Conservation (phyloP, 75 land plant species). For the Larix kaempferi region DNA sequence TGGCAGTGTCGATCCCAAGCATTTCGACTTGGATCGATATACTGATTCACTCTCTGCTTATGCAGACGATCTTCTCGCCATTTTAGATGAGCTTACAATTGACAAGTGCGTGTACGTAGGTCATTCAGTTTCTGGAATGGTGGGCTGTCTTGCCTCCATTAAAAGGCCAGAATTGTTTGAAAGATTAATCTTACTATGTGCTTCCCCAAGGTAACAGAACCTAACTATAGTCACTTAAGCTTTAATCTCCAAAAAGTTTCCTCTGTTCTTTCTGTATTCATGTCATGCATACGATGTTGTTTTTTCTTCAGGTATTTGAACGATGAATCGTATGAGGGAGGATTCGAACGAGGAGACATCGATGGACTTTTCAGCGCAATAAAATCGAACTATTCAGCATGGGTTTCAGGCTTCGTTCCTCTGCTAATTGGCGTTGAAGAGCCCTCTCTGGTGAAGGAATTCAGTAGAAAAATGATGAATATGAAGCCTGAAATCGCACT, state of each 20-base stretch:
- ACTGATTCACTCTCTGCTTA: conserved; percentile 17
- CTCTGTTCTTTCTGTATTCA: neutral
- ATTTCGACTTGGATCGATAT: conserved; percentile 4
- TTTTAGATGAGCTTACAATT: conserved; percentile 24
- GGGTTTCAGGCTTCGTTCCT: conserved; percentile 38
- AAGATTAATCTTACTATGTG: conserved; percentile 18
- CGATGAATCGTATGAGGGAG: conserved; percentile 58
- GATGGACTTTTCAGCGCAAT: conserved; percentile 74
- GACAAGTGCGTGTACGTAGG: conserved; percentile 25
- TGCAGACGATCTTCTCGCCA: conserved; percentile 30
- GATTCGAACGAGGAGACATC: conserved; percentile 67
- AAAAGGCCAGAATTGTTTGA: conserved; percentile 25
- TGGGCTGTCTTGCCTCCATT: conserved; percentile 30
- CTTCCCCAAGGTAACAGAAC: conserved; percentile 21
- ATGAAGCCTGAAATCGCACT: conserved; percentile 51
- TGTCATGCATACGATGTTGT: neutral
- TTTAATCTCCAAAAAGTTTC: neutral
- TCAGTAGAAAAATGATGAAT: conserved; percentile 15
- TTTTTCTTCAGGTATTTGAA: conserved; percentile 47
- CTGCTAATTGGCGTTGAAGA: conserved; percentile 24
- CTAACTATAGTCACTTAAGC: neutral
- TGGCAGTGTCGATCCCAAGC: conserved; percentile 20
- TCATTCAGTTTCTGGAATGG: conserved; percentile 33
- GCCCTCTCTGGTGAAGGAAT: conserved; percentile 19
- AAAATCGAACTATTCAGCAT: conserved; percentile 38